Percentiles rank a stretch among this genome's conserved stretches.
These are phyloP conservation scores for Talaromyces proteolyticus DNA, from an alignment of 495 filamentous ascomycete species.

Conservation along the genomic window DNA sequence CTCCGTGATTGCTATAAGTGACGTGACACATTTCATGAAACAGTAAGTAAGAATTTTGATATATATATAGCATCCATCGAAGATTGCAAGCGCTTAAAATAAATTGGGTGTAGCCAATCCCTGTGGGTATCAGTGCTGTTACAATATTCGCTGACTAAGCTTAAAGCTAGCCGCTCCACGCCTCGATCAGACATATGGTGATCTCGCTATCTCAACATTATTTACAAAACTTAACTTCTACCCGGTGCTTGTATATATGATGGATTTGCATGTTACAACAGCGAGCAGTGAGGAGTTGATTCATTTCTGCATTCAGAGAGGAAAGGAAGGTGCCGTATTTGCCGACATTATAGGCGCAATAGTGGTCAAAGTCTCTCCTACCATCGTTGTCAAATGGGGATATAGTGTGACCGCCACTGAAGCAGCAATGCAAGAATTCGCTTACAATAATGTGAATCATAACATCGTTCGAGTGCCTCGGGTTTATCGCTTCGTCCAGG, in stretches of 20 bases:
- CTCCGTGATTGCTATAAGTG: not conserved
- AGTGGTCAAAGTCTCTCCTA: slow-evolving; percentile 6
- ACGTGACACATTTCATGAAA: too few relatives aligned
- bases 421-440: slow-evolving; percentile 10
- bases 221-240: slow-evolving; percentile 1
- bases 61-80: too few relatives aligned
- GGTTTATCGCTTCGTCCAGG: slow-evolving; percentile 10
- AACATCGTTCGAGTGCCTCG: slow-evolving; percentile 7
- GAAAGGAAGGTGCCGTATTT: slow-evolving; percentile 6
- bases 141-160: not conserved
- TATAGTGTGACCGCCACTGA: slow-evolving; percentile 11
- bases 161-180: not conserved
- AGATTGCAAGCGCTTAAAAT: too few relatives aligned
- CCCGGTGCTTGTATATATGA: not conserved
- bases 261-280: slow-evolving; percentile 6
- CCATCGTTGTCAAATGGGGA: slow-evolving; percentile 10
- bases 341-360: slow-evolving; percentile 7
- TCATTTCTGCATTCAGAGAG: slow-evolving; percentile 4
- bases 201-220: not conserved
- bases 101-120: too few relatives aligned
- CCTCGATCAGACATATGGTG: not conserved
- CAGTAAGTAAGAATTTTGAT: too few relatives aligned
- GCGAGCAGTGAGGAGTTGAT: slow-evolving; percentile 4
- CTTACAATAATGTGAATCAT: slow-evolving; percentile 6
- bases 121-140: too few relatives aligned